A percentile compares a stretch with the other conserved stretches of the same genome.
Evolutionary conservation across 2,329 filamentous ascomycete genomes (phyloP).

Genomic region (Magnaporthiopsis rhizophila): DNA sequence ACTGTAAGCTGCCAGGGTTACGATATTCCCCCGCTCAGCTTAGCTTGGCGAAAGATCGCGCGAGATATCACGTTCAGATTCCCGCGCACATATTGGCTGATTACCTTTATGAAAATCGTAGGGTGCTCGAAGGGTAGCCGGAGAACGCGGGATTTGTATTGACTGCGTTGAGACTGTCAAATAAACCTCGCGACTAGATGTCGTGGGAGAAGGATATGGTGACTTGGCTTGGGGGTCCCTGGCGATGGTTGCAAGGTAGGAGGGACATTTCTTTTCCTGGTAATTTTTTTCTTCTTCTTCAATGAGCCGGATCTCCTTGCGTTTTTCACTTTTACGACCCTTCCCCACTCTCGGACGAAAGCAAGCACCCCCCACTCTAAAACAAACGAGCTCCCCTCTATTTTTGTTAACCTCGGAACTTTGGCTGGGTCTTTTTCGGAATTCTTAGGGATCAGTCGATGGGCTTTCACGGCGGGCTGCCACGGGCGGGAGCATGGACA

Average conservation of each 20-base stretch:
- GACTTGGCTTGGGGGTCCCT: background rate
- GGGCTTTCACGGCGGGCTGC: too few species aligned
- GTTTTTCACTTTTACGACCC: background rate
- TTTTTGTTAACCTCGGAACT: constrained; percentile 3
- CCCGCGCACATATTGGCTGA: too few species aligned
- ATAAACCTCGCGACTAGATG: too few species aligned
- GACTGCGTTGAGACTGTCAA: background rate
- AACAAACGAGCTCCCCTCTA: background rate
- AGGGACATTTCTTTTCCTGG: background rate
- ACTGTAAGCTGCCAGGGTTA: background rate
- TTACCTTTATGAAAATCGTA: background rate
- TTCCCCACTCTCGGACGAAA: constrained; percentile 2
- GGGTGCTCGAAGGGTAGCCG: constrained; percentile 5
- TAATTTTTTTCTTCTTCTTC: background rate
- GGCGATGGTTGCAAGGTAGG: background rate
- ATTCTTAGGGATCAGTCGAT: too few species aligned
- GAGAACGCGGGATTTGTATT: constrained; percentile 2
- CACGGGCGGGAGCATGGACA: too few species aligned
- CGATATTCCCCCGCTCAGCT: background rate
- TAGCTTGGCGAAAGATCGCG: too few species aligned
- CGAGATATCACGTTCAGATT: too few species aligned
- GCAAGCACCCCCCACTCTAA: background rate
- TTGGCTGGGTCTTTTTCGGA: too few species aligned
- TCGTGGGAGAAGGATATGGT: too few species aligned
- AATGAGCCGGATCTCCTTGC: background rate